Evolutionary conservation across 371 early-diverging fungal genomes (phyloP).

Genomic region (Zychaea mexicana): DNA sequence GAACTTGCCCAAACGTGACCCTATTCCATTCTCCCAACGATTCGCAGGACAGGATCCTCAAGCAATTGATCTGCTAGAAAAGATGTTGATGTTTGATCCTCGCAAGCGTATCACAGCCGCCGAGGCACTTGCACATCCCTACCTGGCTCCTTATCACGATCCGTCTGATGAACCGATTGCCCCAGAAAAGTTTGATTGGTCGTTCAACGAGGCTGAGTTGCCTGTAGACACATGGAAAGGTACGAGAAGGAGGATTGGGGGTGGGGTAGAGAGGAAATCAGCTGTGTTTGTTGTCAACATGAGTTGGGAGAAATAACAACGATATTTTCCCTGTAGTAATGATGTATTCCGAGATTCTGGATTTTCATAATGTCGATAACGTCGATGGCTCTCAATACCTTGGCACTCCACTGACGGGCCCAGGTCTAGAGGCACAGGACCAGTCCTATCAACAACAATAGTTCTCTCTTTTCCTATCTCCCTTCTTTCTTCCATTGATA

Average conservation of each 20-base stretch:
- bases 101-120: slow-evolving; percentile 87
- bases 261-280: too few relatives aligned
- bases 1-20: slow-evolving; percentile 80
- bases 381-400: slow-evolving; percentile 45
- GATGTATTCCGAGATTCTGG: slow-evolving; percentile 74
- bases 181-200: slow-evolving; percentile 90
- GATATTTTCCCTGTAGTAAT: slow-evolving; percentile 44
- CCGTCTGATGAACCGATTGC: slow-evolving; percentile 90
- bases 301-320: too few relatives aligned
- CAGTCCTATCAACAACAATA: slow-evolving; percentile 29
- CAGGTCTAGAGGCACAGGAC: slow-evolving; percentile 35
- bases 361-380: slow-evolving; percentile 65
- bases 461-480: too few relatives aligned
- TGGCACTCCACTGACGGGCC: slow-evolving; percentile 48
- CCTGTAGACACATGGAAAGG: slow-evolving; percentile 89
- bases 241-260: slow-evolving; percentile 21
- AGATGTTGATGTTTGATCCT: slow-evolving; percentile 94
- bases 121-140: slow-evolving; percentile 84
- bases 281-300: not conserved
- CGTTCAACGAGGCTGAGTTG: slow-evolving; percentile 90
- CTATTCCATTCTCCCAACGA: slow-evolving; percentile 75
- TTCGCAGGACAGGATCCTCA: slow-evolving; percentile 51
- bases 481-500: not conserved
- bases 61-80: slow-evolving; percentile 89
- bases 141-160: slow-evolving; percentile 93